Conservation (phyloP, 768 basidiomycete genomes). For the Lentinula sp. region DNA sequence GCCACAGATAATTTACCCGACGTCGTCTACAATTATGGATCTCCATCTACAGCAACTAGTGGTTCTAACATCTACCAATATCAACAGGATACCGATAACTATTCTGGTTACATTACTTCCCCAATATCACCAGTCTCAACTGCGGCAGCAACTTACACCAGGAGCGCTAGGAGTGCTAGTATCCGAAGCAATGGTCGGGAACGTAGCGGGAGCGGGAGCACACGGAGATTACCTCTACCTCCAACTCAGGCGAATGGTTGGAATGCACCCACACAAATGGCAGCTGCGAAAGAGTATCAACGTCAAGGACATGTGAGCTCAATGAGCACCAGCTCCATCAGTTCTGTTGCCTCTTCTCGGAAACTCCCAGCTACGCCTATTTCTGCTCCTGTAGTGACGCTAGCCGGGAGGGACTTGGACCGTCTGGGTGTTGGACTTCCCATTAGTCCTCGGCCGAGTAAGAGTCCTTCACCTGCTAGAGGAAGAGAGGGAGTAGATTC, state of each 20-base stretch:
- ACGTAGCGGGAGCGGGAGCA: background rate
- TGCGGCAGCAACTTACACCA: background rate
- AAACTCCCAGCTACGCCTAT: background rate
- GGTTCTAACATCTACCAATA: background rate
- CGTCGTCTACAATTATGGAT: background rate
- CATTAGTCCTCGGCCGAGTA: background rate
- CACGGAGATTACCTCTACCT: background rate
- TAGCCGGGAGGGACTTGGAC: too few relatives aligned
- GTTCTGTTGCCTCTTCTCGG: background rate
- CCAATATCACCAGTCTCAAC: background rate
- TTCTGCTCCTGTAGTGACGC: background rate
- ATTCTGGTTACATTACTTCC: background rate
- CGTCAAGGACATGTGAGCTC: background rate
- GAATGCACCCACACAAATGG: background rate
- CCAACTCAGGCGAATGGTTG: background rate
- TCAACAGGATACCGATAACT: background rate
- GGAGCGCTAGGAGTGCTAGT: background rate
- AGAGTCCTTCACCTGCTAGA: background rate
- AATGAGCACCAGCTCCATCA: slow-evolving; percentile 1
- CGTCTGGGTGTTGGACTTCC: background rate
- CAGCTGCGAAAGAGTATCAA: background rate
- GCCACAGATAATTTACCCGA: background rate
- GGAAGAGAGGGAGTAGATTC: background rate
- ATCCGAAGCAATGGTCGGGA: background rate
- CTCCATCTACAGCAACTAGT: background rate